Percentiles rank a stretch among this genome's conserved stretches.
phyloP scores from a whole-genome alignment of 2,329 filamentous ascomycete genomes.

The Fusarium vanettenii region DNA sequence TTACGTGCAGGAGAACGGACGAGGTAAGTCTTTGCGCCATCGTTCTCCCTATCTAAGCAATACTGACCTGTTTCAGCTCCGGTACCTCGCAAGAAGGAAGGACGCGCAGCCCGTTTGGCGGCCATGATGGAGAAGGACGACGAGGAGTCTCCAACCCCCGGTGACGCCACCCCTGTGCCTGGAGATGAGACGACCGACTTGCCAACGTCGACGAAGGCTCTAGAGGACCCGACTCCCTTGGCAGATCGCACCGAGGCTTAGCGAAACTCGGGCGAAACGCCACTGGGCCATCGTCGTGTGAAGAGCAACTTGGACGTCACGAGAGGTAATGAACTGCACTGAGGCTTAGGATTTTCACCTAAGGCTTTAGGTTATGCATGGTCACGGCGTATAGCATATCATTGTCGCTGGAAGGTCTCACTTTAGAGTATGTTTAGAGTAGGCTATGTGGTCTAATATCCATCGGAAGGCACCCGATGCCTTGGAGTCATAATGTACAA shows the following conservation, averaged over 20 bases:
- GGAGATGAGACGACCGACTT: constrained; percentile 18
- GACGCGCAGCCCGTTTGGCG: constrained; percentile 63
- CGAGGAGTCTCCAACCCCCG: constrained; percentile 13
- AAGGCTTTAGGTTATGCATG: not conserved
- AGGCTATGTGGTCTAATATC: not conserved
- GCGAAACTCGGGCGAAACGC: not conserved
- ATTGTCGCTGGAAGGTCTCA: not conserved
- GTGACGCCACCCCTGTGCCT: not conserved
- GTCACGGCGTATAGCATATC: not conserved
- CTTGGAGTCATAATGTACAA: not conserved
- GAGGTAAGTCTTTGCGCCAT: constrained; percentile 67
- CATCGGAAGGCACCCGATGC: not conserved
- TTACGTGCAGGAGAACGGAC: constrained; percentile 97
- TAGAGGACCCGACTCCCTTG: constrained; percentile 18
- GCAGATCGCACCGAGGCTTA: constrained; percentile 4
- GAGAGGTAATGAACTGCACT: not conserved
- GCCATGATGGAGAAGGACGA: constrained; percentile 62
- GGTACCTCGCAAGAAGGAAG: constrained; percentile 66
- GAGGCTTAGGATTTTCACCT: not conserved
- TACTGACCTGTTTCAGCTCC: constrained; percentile 52
- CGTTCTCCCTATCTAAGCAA: too few relatives aligned
- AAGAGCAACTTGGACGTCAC: not conserved
- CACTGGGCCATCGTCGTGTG: not conserved
- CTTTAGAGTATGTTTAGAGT: not conserved
- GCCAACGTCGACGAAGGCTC: constrained; percentile 17